These are phyloP conservation scores for Trichoderma asperelloides DNA, from an alignment of 495 filamentous ascomycete species.

Conservation along the genomic window DNA sequence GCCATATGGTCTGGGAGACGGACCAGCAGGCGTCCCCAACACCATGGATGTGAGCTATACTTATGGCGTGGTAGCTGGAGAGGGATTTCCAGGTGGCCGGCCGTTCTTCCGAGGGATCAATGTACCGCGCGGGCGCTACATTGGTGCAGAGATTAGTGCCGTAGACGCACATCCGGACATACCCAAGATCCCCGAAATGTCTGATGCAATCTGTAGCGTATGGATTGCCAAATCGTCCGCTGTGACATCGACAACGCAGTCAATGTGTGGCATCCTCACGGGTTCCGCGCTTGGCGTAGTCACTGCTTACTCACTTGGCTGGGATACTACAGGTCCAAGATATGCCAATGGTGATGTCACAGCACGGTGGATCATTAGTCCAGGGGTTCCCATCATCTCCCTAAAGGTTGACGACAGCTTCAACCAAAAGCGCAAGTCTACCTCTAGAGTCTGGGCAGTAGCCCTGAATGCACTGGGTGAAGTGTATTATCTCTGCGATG, in stretches of 20 bases:
- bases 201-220: slow-evolving; percentile 60
- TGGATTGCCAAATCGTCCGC: slow-evolving; percentile 85
- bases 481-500: slow-evolving; percentile 69
- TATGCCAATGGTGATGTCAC: slow-evolving; percentile 68
- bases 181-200: slow-evolving; percentile 53
- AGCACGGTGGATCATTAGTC: slow-evolving; percentile 79
- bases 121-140: slow-evolving; percentile 72
- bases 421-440: slow-evolving; percentile 54
- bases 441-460: slow-evolving; percentile 73
- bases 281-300: slow-evolving; percentile 85
- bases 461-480: slow-evolving; percentile 88
- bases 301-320: slow-evolving; percentile 69
- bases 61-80: slow-evolving; percentile 75
- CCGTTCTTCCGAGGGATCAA: slow-evolving; percentile 63
- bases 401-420: slow-evolving; percentile 80
- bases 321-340: slow-evolving; percentile 55
- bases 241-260: slow-evolving; percentile 63
- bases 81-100: slow-evolving; percentile 73
- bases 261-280: slow-evolving; percentile 69
- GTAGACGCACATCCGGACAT: slow-evolving; percentile 52
- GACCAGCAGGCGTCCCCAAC: slow-evolving; percentile 67
- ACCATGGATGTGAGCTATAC: slow-evolving; percentile 81
- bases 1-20: slow-evolving; percentile 70
- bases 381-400: slow-evolving; percentile 83
- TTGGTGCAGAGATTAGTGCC: slow-evolving; percentile 43